These are phyloP conservation scores for Diplodia scrobiculata DNA, from an alignment of 2,329 filamentous ascomycete species.

Conservation along the genomic window DNA sequence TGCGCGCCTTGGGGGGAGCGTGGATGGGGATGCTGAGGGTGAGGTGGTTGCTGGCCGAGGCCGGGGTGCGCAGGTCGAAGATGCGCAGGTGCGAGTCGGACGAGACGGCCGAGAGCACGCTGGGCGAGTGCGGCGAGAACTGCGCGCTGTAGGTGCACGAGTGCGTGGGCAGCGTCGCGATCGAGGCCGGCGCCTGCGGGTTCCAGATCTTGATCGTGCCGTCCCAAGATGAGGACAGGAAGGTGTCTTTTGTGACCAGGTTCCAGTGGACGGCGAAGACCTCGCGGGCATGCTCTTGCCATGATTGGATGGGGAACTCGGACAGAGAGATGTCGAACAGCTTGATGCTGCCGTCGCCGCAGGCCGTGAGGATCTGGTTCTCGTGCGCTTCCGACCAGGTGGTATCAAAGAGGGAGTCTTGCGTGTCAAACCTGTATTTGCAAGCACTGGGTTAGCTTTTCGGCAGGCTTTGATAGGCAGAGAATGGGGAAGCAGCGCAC, in stretches of 20 bases:
- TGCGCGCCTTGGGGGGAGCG: slow-evolving; percentile 59
- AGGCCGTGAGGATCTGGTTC: slow-evolving; percentile 85
- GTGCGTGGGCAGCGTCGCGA: slow-evolving; percentile 86
- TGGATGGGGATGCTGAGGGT: slow-evolving; percentile 82
- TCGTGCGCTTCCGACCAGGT: slow-evolving; percentile 96
- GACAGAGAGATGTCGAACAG: slow-evolving; percentile 82
- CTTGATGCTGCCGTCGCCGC: slow-evolving; percentile 91
- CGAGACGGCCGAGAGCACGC: slow-evolving; percentile 81
- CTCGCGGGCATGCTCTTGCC: slow-evolving; percentile 90
- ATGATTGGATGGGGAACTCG: slow-evolving; percentile 86
- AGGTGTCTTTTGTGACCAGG: slow-evolving; percentile 83
- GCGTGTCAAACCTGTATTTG: slow-evolving; percentile 80
- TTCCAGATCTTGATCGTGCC: slow-evolving; percentile 96
- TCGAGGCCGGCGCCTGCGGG: slow-evolving; percentile 70
- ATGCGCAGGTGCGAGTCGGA: slow-evolving; percentile 87
- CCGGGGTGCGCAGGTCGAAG: slow-evolving; percentile 87
- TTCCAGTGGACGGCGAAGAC: slow-evolving; percentile 94
- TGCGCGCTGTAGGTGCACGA: slow-evolving; percentile 92
- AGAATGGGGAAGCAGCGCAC: slow-evolving; percentile 48
- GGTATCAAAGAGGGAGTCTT: slow-evolving; percentile 93
- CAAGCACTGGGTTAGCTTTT: neutral
- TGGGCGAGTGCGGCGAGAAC: slow-evolving; percentile 85
- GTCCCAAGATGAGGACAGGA: slow-evolving; percentile 92
- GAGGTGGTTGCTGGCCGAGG: slow-evolving; percentile 84
- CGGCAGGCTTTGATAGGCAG: neutral